Evolutionary conservation across 1,284 basidiomycete genomes (phyloP), one percentile per base, ranked within the genome.

Genomic region (Malassezia dermatis): DNA sequence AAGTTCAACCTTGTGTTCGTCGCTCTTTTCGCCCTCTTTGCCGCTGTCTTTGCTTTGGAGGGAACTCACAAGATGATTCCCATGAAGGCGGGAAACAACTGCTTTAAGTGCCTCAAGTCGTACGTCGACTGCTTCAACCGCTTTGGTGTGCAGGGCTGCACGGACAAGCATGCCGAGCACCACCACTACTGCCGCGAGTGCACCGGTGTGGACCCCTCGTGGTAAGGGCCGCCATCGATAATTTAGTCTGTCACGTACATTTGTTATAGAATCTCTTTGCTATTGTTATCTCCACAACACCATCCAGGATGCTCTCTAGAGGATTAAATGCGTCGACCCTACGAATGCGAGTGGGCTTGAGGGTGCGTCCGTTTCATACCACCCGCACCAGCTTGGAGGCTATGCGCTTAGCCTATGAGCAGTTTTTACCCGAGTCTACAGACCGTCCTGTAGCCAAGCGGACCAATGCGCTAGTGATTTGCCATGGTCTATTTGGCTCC

Each of bases 401-500:
- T 2, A 8, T 57, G 13, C 6, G 34, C n/a, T 49, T 57, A 19
- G 49, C 28, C 4, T 52, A 52, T 24, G 55, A 57, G 34, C 8
- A 39, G 15, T 39, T 31, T 11, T 26, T 42, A 39, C 55, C 55
- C 8, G 17, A 59, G 53, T 26, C 46, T 21, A 39, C 13, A 52
- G 30, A 32, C 41, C 61, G 11, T 45, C 61, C 24, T 75, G 62
- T 42, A 70, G 27, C 49, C 2, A 12, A 51, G 21, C 31, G 46
- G 26, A 52, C 55, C 8, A 31, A 77, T 48, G 70, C 71, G 10
- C 53, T 80, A 4, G 77, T 79, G 23, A 73, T 80, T 26, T 78
- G 77, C 52, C 79, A 80, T 66, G 79, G 79, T 0, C 66, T 80
- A 0, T 79, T 52, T 50, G 48, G 87, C 0, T 85, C 82, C 51